These are phyloP conservation scores for Solanum commersonii DNA, from an alignment of 257 asterid genomes.

Conservation along the genomic window DNA sequence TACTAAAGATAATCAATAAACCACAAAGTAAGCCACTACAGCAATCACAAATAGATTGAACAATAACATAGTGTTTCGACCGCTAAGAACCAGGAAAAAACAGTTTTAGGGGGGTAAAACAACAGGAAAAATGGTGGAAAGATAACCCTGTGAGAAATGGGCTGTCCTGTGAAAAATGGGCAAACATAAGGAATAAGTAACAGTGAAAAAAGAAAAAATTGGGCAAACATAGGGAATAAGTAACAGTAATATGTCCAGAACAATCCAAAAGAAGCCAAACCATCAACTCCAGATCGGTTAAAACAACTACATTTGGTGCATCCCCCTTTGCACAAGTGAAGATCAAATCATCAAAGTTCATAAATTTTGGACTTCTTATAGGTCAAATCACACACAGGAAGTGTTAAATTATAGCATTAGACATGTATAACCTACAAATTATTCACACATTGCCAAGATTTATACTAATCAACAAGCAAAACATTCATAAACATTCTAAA, in stretches of 20 bases:
- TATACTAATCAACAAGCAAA: not conserved
- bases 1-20: not conserved
- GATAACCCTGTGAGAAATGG: not conserved
- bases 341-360: constrained; percentile 1
- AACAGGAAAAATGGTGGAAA: not conserved
- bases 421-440: not conserved
- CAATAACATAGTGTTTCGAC: not conserved
- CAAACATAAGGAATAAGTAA: constrained; percentile 10
- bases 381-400: not conserved
- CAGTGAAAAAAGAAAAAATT: not conserved
- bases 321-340: constrained; percentile 1
- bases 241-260: constrained; percentile 16
- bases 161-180: not conserved
- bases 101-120: not conserved
- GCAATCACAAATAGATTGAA: not conserved
- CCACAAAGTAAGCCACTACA: not conserved
- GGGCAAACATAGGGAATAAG: constrained; percentile 15
- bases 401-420: not conserved
- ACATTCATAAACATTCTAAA: constrained; percentile 8
- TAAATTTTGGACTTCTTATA: not conserved
- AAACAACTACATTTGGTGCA: constrained; percentile 8
- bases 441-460: not conserved
- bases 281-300: constrained; percentile 8
- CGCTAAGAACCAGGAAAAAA: not conserved
- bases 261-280: constrained; percentile 18